Percentiles rank a stretch among this genome's conserved stretches.
Conservation (phyloP, 306 rosid species). For the Prunus salicina region DNA sequence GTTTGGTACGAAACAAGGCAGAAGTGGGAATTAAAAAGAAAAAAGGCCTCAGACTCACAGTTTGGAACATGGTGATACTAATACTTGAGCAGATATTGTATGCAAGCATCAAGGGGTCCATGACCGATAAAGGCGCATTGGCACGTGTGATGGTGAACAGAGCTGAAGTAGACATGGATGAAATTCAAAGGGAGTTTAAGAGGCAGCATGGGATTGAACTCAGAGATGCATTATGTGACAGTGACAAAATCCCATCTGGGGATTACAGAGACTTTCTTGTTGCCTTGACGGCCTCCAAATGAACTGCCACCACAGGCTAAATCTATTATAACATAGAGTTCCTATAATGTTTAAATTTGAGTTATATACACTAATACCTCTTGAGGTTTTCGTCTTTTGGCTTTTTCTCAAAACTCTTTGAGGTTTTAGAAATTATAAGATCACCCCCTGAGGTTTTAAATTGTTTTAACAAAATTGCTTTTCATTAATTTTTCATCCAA, state of each 20-base stretch:
- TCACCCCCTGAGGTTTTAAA: no score
- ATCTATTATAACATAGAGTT: no score
- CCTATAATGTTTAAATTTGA: no score
- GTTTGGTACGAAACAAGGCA: no score
- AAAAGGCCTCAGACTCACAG: no score
- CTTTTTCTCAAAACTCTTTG: no score
- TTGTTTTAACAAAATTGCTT: no score
- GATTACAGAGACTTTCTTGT: constrained; percentile 53
- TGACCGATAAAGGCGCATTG: constrained; percentile 32
- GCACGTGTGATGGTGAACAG: constrained; percentile 45
- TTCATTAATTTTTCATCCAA: no score
- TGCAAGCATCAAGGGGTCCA: constrained; percentile 39
- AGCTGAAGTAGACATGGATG: constrained; percentile 61
- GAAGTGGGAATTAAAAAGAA: no score
- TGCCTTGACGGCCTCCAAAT: constrained; percentile 47
- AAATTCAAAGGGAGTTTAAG: constrained; percentile 45
- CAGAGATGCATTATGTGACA: constrained; percentile 38
- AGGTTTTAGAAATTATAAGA: no score
- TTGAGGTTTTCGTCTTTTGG: no score
- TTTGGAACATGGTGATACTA: background rate
- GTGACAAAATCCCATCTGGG: constrained; percentile 39
- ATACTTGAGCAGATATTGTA: constrained; percentile 35
- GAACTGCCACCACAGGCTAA: background rate
- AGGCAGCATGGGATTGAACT: constrained; percentile 51
- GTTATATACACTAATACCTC: no score